phyloP scores from a whole-genome alignment of 441 rosid species.

The Pelargonium australe region DNA sequence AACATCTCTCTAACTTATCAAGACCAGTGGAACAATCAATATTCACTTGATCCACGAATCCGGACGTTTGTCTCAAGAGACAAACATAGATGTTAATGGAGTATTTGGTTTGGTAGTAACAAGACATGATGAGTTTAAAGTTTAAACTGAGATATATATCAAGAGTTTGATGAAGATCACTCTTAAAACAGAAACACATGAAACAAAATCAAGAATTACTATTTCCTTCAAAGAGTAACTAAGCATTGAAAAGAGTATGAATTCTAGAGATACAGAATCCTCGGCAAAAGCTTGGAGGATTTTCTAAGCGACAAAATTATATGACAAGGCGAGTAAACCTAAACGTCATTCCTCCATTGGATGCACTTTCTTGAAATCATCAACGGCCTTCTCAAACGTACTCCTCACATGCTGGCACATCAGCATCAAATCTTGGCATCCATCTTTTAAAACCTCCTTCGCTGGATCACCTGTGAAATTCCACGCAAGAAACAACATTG shows the following conservation, averaged over 20 bases:
- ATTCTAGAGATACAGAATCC: too few species aligned
- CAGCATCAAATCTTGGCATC: slow-evolving; percentile 69
- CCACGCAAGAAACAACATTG: not conserved
- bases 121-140: too few species aligned
- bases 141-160: too few species aligned
- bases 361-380: slow-evolving; percentile 31
- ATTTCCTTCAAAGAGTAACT: not conserved
- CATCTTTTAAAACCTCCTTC: slow-evolving; percentile 69
- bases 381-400: slow-evolving; percentile 54
- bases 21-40: too few species aligned
- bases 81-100: too few species aligned
- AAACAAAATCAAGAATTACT: not conserved
- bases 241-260: not conserved
- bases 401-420: slow-evolving; percentile 73
- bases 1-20: too few species aligned
- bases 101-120: too few species aligned
- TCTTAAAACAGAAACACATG: slow-evolving; percentile 12
- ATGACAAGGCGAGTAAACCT: not conserved
- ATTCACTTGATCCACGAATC: too few species aligned
- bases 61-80: too few species aligned
- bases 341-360: slow-evolving; percentile 20
- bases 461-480: slow-evolving; percentile 62
- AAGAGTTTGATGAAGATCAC: not conserved
- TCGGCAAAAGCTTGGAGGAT: too few species aligned
- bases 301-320: not conserved